A percentile compares a stretch with the other conserved stretches of the same genome.
phyloP scores from a whole-genome alignment of 176 grass and related monocot genomes.

The Ensete ventricosum region DNA sequence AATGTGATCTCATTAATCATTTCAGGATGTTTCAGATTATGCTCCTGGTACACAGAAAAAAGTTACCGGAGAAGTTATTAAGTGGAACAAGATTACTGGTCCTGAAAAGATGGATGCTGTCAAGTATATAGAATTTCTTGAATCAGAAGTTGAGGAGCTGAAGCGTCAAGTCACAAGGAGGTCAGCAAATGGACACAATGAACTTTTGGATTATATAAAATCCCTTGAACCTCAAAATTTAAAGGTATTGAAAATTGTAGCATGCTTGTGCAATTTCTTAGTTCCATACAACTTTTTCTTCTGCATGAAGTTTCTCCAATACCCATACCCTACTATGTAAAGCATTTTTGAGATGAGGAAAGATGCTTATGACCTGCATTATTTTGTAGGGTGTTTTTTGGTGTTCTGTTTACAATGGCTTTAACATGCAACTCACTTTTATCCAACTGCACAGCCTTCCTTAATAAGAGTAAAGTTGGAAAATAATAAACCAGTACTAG shows the following conservation, averaged over 20 bases:
- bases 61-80: slow-evolving; percentile 78
- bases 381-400: too few species aligned
- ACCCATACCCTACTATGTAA: too few species aligned
- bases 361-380: too few species aligned
- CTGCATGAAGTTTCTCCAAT: too few species aligned
- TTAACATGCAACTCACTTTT: too few species aligned
- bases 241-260: slow-evolving; percentile 39
- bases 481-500: too few species aligned
- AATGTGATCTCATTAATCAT: slow-evolving; percentile 11
- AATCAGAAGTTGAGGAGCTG: slow-evolving; percentile 82
- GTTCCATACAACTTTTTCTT: background rate
- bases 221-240: slow-evolving; percentile 90
- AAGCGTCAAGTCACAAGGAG: slow-evolving; percentile 53
- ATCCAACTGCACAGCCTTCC: too few species aligned
- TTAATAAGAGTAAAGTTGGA: too few species aligned
- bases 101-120: slow-evolving; percentile 80
- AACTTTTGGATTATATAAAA: slow-evolving; percentile 77
- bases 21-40: slow-evolving; percentile 58
- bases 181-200: slow-evolving; percentile 60
- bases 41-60: slow-evolving; percentile 90
- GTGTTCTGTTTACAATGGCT: too few species aligned
- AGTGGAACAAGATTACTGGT: slow-evolving; percentile 77
- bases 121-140: slow-evolving; percentile 89
- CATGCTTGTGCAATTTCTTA: background rate
- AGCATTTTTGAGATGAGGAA: too few species aligned